A percentile compares a stretch with the other conserved stretches of the same genome.
Evolutionary conservation across 2,329 filamentous ascomycete genomes (phyloP).

Genomic region (Shiraia sp.): DNA sequence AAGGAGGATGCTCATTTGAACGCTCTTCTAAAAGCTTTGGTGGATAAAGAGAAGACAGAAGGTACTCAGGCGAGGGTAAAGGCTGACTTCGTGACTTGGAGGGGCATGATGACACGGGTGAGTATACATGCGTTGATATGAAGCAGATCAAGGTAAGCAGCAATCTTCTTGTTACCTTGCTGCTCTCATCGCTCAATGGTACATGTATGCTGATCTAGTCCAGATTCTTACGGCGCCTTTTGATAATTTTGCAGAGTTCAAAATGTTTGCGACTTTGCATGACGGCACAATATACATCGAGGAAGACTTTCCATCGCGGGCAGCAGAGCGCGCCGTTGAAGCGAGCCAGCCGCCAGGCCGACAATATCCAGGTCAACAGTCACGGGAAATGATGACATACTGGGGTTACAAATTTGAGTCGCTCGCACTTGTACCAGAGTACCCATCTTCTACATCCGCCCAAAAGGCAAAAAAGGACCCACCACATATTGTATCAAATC

Average conservation of each 20-base stretch:
- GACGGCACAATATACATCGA: slow-evolving; percentile 85
- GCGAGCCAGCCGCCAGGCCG: slow-evolving; percentile 24
- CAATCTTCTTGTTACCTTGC: slow-evolving; percentile 17
- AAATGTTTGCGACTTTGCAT: slow-evolving; percentile 93
- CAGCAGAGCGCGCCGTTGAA: slow-evolving; percentile 59
- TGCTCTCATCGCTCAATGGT: neutral
- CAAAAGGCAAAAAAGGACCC: slow-evolving; percentile 79
- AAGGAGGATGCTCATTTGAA: slow-evolving; percentile 84
- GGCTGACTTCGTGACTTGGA: slow-evolving; percentile 85
- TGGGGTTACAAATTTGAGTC: slow-evolving; percentile 99
- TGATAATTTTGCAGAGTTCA: slow-evolving; percentile 79
- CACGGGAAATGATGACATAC: slow-evolving; percentile 84
- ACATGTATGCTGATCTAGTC: slow-evolving; percentile 3
- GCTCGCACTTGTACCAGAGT: slow-evolving; percentile 71
- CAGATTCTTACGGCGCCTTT: slow-evolving; percentile 87
- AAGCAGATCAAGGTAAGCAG: slow-evolving; percentile 17
- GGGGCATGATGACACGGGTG: slow-evolving; percentile 98
- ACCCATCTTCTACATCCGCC: slow-evolving; percentile 78
- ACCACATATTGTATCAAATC: slow-evolving; percentile 76
- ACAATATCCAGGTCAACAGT: slow-evolving; percentile 57
- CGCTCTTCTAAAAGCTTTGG: slow-evolving; percentile 75
- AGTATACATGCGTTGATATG: slow-evolving; percentile 11
- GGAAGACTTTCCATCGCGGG: slow-evolving; percentile 79
- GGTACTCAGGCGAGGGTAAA: slow-evolving; percentile 63
- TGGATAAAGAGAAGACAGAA: slow-evolving; percentile 70